phyloP scores from a whole-genome alignment of 140 eudicot species.

The Cichorium intybus region DNA sequence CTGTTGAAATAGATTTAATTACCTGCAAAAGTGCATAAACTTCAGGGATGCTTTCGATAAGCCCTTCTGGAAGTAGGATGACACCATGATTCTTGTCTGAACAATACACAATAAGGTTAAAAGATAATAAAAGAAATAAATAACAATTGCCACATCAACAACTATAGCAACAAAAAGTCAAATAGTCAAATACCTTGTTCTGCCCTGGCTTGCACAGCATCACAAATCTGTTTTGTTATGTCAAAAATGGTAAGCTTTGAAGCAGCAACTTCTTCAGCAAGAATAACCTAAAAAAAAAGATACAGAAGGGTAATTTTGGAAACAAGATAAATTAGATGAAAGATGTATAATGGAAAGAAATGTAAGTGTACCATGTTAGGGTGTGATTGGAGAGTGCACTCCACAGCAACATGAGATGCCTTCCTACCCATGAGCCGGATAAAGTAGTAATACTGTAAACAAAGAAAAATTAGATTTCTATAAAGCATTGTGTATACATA shows the following conservation, averaged over 20 bases:
- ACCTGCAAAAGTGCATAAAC: slow-evolving; percentile 94
- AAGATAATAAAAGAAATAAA: background rate
- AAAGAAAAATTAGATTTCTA: background rate
- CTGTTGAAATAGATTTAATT: slow-evolving; percentile 4
- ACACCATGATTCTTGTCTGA: slow-evolving; percentile 96
- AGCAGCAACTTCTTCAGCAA: slow-evolving; percentile 97
- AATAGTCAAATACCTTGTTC: slow-evolving; percentile 56
- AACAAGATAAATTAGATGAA: background rate
- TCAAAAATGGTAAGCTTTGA: slow-evolving; percentile 94
- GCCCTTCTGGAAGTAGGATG: slow-evolving; percentile 96
- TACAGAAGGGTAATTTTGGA: background rate
- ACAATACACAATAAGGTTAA: no score
- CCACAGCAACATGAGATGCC: slow-evolving; percentile 98
- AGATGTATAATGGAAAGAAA: slow-evolving; percentile 2
- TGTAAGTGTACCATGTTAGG: slow-evolving; percentile 78
- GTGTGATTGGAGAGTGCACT: slow-evolving; percentile 98
- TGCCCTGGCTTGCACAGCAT: slow-evolving; percentile 96
- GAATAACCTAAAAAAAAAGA: slow-evolving; percentile 65
- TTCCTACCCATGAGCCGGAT: slow-evolving; percentile 99
- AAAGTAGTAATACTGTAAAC: slow-evolving; percentile 81
- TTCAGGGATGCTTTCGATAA: slow-evolving; percentile 98
- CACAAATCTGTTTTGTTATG: slow-evolving; percentile 90
- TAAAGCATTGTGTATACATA: background rate
- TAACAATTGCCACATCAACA: background rate
- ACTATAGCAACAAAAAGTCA: slow-evolving; percentile 2